These are phyloP conservation scores for Rhodosporidiobolus odoratus DNA, from an alignment of 768 basidiomycete genomes.

Conservation along the genomic window DNA sequence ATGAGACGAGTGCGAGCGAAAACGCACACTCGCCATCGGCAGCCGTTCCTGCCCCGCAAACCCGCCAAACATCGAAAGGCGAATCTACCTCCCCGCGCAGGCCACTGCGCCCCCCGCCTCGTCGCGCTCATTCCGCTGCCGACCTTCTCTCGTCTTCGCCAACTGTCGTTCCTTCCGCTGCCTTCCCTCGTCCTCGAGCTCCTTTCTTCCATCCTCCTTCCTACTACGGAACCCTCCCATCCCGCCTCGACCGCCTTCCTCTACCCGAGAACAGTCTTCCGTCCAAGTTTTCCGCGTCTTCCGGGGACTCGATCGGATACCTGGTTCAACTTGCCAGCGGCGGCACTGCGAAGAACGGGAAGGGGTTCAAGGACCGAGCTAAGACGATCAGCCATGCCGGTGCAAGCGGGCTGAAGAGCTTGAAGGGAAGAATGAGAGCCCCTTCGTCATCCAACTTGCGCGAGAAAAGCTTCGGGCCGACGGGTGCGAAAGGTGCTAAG, in stretches of 20 bases:
- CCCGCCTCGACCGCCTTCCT: neutral
- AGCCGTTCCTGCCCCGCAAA: no score
- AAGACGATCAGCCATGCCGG: constrained; percentile 5
- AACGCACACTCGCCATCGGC: neutral
- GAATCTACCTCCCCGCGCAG: neutral
- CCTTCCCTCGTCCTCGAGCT: neutral
- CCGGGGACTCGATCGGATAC: constrained; percentile 11
- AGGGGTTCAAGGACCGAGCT: constrained; percentile 6
- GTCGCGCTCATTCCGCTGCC: neutral
- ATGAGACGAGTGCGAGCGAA: neutral
- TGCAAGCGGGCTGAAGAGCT: constrained; percentile 5
- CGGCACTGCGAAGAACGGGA: neutral
- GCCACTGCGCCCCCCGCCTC: neutral
- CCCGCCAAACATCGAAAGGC: no score
- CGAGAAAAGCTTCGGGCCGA: constrained; percentile 5
- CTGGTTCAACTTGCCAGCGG: neutral
- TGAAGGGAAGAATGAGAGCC: constrained; percentile 3
- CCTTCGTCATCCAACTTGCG: neutral
- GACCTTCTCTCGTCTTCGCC: neutral
- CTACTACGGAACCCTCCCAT: neutral
- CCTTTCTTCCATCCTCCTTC: neutral
- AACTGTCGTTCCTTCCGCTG: neutral
- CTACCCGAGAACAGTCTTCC: constrained; percentile 3
- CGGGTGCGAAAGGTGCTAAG: neutral
- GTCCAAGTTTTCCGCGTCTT: constrained; percentile 32